Base-by-base conservation (phyloP, 768 basidiomycete genomes). In the Podaxis sp. region DNA sequence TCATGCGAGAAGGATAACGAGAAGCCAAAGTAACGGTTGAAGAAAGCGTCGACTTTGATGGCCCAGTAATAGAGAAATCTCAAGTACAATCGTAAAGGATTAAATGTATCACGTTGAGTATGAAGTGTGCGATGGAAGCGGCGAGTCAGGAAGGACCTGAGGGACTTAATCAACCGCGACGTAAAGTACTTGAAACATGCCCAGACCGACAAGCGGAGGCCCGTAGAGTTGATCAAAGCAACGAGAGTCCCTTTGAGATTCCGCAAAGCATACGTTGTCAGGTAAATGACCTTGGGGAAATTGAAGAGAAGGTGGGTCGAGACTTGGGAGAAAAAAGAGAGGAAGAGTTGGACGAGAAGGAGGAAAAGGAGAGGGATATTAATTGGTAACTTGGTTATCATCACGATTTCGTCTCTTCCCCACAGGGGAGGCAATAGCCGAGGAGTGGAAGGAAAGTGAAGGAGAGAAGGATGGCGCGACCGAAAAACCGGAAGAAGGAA, bases 331-430 rank as follows among this genome's bases (percentile, higher is more conserved):
- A 22, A 52, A 41, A 53, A 27, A 27, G 33, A 24, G 36, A 53
- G 38, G n/a, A 33, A 60, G 51, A 43, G 59, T 25, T 60, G 51
- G 51, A 43, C 12, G 6, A 60, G 59, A 25, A 40, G 29, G 9
- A 19, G 8, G 51, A 60, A 53, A 52, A 60, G 29, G 59, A 60
- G 38, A 11, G 51, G 50, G 19, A 52, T 60, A 41, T 52, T 17
- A 17, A 59, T 13, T 9, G 50, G 15, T 15, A 52, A n/a, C 52
- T 53, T 41, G 50, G 51, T 38, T 17, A 53, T 53, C 51, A 60
- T 60, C 59, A 24, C 22, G 11, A 36, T 6, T 40, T 25, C 25
- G 24, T 15, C 24, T 57, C 19, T 25, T 25, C 55, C 13, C 53
- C 37, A 33, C 8, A 33, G 8, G 33, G 33, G 33, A 33, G 33